These are phyloP conservation scores for Ophiostoma perfectum DNA, from an alignment of 2,329 filamentous ascomycete species.

Conservation along the genomic window DNA sequence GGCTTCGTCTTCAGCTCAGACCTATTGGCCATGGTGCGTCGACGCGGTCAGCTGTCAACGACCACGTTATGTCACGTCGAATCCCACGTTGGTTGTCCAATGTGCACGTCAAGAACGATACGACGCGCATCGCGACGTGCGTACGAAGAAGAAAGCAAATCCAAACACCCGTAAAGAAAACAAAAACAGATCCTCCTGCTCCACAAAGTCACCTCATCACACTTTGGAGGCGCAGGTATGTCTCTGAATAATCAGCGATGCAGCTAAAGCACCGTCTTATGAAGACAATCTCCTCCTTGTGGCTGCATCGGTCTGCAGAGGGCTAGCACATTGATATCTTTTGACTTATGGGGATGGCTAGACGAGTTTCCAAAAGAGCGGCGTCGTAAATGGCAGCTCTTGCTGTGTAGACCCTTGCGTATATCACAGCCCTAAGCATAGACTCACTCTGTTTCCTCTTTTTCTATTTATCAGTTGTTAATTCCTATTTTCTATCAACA, in stretches of 20 bases:
- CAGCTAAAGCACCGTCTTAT: neutral
- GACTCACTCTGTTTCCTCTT: neutral
- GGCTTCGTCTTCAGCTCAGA: neutral
- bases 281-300: conserved; percentile 5
- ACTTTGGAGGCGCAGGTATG: neutral
- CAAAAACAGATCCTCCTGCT: neutral
- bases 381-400: too few relatives aligned
- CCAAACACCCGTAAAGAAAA: neutral
- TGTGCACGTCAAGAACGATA: too few relatives aligned
- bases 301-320: neutral
- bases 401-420: neutral
- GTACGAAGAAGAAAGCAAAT: too few relatives aligned
- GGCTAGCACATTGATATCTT: neutral
- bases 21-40: neutral
- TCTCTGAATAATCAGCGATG: neutral
- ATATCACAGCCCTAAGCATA: neutral
- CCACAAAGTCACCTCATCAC: neutral
- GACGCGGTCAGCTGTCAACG: neutral
- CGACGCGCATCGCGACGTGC: too few relatives aligned
- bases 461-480: neutral
- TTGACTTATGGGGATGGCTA: neutral
- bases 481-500: neutral
- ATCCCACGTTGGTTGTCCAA: neutral
- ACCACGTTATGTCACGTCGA: neutral
- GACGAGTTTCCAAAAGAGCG: too few relatives aligned